Conservation (phyloP, 345 rosid species). For the Gossypium longicalyx region DNA sequence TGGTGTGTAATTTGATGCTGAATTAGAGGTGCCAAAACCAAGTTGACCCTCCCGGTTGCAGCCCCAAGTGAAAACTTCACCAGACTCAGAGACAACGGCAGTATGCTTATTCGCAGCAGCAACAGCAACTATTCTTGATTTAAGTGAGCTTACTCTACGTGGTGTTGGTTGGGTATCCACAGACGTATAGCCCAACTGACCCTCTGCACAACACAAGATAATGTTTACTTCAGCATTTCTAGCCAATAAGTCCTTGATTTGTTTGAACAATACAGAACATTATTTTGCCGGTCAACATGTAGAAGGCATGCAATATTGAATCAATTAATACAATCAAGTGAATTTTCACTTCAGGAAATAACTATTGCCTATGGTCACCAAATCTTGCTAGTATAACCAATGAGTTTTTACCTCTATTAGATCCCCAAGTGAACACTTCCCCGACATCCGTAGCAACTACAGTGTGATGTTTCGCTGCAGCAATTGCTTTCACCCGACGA, state of each 20-base stretch:
- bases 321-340: neutral
- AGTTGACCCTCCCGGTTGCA: slow-evolving; percentile 96
- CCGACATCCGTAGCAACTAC: slow-evolving; percentile 86
- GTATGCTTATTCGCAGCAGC: slow-evolving; percentile 96
- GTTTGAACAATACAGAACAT: neutral
- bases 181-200: slow-evolving; percentile 97
- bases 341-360: slow-evolving; percentile 4
- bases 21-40: slow-evolving; percentile 97
- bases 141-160: slow-evolving; percentile 78
- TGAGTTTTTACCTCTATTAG: slow-evolving; percentile 73
- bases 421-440: slow-evolving; percentile 94
- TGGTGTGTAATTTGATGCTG: slow-evolving; percentile 92
- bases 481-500: slow-evolving; percentile 80
- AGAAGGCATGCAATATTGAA: neutral
- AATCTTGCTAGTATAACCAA: neutral
- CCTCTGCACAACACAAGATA: slow-evolving; percentile 55
- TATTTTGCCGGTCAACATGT: neutral
- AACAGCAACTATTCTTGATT: slow-evolving; percentile 71
- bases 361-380: neutral
- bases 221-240: slow-evolving; percentile 17
- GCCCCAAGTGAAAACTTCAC: slow-evolving; percentile 98
- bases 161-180: slow-evolving; percentile 97
- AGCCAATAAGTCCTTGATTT: neutral
- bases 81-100: slow-evolving; percentile 83
- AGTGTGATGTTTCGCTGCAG: slow-evolving; percentile 98